Percentiles rank a stretch among this genome's conserved stretches.
These are phyloP conservation scores for Suillus bovinus DNA, from an alignment of 768 basidiomycete species.

Conservation along the genomic window DNA sequence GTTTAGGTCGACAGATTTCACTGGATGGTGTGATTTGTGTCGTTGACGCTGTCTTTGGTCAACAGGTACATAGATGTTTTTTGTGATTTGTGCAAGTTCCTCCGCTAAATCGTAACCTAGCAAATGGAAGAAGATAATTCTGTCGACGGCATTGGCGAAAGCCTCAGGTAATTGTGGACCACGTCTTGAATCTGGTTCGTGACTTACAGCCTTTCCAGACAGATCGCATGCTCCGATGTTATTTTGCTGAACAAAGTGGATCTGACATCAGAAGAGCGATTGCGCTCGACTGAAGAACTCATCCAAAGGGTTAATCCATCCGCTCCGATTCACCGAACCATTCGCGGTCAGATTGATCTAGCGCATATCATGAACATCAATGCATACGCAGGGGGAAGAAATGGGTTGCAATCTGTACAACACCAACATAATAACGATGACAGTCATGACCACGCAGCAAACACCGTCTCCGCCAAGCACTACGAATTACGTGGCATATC, in stretches of 20 bases:
- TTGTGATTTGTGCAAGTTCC: conserved; percentile 1
- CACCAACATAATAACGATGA: conserved; percentile 37
- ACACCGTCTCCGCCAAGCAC: conserved; percentile 43
- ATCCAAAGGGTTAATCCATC: conserved; percentile 81
- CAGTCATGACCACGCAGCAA: conserved; percentile 25
- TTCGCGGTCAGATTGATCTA: conserved; percentile 73
- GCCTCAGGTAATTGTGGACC: conserved; percentile 58
- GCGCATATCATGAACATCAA: conserved; percentile 74
- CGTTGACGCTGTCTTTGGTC: conserved; percentile 85
- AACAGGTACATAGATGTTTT: conserved; percentile 38
- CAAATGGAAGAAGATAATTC: conserved; percentile 84
- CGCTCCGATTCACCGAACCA: conserved; percentile 71
- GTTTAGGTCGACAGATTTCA: conserved; percentile 66
- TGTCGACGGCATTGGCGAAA: conserved; percentile 70
- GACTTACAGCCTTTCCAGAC: conserved; percentile 48
- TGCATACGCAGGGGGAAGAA: conserved; percentile 63
- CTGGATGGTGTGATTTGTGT: conserved; percentile 93
- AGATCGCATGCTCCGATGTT: conserved; percentile 92
- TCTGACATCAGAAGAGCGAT: conserved; percentile 50
- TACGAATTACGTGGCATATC: conserved; percentile 83
- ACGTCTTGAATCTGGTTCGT: not conserved
- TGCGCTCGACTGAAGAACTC: conserved; percentile 52
- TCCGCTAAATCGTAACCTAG: conserved; percentile 37
- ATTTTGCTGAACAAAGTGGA: conserved; percentile 92
- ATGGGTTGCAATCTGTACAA: conserved; percentile 23